Evolutionary conservation across 306 rosid species (phyloP).

Genomic region (Pterocarpus macrocarpus): DNA sequence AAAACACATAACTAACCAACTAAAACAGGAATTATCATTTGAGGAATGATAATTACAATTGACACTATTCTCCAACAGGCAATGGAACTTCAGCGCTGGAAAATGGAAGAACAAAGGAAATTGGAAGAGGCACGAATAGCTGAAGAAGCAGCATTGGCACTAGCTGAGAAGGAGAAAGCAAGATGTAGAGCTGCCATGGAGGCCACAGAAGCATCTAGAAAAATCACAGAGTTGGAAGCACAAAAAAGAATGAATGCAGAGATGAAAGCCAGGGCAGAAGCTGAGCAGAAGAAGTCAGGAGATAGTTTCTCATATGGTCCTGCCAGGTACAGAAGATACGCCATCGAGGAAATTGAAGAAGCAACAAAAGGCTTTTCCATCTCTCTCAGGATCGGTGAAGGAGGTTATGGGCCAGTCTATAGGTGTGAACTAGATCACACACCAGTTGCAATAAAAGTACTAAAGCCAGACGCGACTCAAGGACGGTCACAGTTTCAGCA

Average conservation of each 20-base stretch:
- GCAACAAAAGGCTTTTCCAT: conserved; percentile 64
- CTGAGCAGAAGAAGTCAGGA: conserved; percentile 45
- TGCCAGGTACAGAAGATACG: conserved; percentile 72
- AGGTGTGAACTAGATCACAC: conserved; percentile 82
- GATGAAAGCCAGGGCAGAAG: conserved; percentile 54
- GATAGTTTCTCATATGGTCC: conserved; percentile 30
- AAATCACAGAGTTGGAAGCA: conserved; percentile 68
- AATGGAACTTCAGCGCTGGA: conserved; percentile 78
- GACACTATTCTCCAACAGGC: conserved; percentile 56
- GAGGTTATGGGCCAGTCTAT: conserved; percentile 90
- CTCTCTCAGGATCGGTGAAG: conserved; percentile 79
- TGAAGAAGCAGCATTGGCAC: conserved; percentile 67
- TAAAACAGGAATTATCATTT: not conserved
- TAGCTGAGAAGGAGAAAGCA: conserved; percentile 72
- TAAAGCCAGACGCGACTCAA: conserved; percentile 81
- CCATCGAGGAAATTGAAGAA: conserved; percentile 72
- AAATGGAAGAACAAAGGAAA: conserved; percentile 69
- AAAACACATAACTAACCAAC: not conserved
- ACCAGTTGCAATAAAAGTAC: conserved; percentile 77
- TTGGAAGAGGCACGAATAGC: conserved; percentile 60
- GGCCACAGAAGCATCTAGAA: conserved; percentile 73
- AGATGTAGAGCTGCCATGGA: conserved; percentile 69
- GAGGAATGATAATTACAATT: conserved; percentile 17
- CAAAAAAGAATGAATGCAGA: conserved; percentile 63
- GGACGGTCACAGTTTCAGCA: conserved; percentile 85